Conservation (phyloP, 2,329 filamentous ascomycete species). For the Ascocoryne sarcoides region DNA sequence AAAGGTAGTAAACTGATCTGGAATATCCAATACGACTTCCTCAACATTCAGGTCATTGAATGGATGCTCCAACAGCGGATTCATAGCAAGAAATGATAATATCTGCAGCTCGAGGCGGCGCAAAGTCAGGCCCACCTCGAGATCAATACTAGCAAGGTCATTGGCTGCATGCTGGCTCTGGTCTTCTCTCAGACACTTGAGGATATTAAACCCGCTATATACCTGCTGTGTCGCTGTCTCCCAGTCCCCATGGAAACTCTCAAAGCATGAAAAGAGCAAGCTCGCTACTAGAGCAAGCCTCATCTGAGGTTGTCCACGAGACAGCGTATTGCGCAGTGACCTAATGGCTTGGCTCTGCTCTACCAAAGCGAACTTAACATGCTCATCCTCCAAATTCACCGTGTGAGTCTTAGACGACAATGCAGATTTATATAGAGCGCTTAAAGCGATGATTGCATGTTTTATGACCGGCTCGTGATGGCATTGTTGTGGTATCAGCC, state of each 20-base stretch:
- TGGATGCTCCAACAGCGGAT: conserved; percentile 9
- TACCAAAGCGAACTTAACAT: conserved; percentile 22
- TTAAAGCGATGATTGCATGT: conserved; percentile 54
- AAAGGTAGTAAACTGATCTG: conserved; percentile 11
- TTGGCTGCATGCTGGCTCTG: conserved; percentile 6
- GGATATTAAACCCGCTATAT: conserved; percentile 11
- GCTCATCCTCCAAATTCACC: conserved; percentile 12
- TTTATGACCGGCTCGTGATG: conserved; percentile 50
- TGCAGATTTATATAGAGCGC: conserved; percentile 52
- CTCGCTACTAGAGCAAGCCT: conserved; percentile 50
- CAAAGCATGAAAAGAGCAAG: conserved; percentile 54
- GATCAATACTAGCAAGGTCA: conserved; percentile 7
- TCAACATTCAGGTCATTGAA: conserved; percentile 7
- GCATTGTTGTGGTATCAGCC: conserved; percentile 51
- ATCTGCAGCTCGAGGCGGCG: conserved; percentile 11
- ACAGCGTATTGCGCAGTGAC: conserved; percentile 24
- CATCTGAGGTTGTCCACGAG: conserved; percentile 10
- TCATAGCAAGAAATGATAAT: conserved; percentile 14
- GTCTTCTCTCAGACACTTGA: conserved; percentile 9
- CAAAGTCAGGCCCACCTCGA: conserved; percentile 6
- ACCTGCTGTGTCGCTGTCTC: conserved; percentile 14
- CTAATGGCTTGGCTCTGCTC: conserved; percentile 41
- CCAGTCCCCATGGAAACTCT: conserved; percentile 51
- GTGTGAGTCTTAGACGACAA: conserved; percentile 32
- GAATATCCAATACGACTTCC: conserved; percentile 6